Evolutionary conservation across 805 yeast species (phyloP), one percentile per base, ranked within the genome.

Genomic region (Cyberlindnera xylosilytica): DNA sequence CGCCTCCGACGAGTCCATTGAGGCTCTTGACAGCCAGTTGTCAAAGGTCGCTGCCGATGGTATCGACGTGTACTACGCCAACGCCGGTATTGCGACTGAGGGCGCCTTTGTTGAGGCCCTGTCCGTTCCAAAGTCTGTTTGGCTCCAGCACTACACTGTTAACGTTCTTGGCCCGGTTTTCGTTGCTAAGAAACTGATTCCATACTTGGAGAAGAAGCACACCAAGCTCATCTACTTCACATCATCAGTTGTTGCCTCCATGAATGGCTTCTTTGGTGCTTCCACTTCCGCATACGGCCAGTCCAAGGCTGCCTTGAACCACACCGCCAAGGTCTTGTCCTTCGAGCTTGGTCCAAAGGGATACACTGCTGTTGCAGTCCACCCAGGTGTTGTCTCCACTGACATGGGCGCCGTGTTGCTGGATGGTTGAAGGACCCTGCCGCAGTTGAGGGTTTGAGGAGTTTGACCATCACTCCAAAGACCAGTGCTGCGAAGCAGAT

Each of bases 351-450:
- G 34, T 12, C 28, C 30, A 2, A 56, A 62, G 34, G 61, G 56
- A 2, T 64, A 57, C 42, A 57, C 50, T 12, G 52, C 60, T 22
- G 46, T 64, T n/a, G 49, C 65, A 12, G 27, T 65, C 10, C 66
- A 64, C 40, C 74, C 74, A 1, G 73, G 74, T 35, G 35, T 58
- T 12, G 70, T 69, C n/a, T 22, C 41, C 17, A 63, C 66, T 29
- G 71, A 68, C 36, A 54, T 61, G 62, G 58, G 57, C 6, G 41
- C 34, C 19, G 37, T 12, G 26, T 22, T 26, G 8, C n/a, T 16
- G 11, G 20, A 4, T 10, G 16, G 15, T 20, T 12, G 18, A 41
- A 20, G 30, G 16, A 27, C n/a, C 30, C 24, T n/a, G 27, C 6
- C 7, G n/a, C n/a, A n/a, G 19, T 11, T 11, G 34, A 43, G n/a